These are phyloP conservation scores for Backusella liffmaniae DNA, from an alignment of 192 early-diverging fungal genomes.

Conservation along the genomic window DNA sequence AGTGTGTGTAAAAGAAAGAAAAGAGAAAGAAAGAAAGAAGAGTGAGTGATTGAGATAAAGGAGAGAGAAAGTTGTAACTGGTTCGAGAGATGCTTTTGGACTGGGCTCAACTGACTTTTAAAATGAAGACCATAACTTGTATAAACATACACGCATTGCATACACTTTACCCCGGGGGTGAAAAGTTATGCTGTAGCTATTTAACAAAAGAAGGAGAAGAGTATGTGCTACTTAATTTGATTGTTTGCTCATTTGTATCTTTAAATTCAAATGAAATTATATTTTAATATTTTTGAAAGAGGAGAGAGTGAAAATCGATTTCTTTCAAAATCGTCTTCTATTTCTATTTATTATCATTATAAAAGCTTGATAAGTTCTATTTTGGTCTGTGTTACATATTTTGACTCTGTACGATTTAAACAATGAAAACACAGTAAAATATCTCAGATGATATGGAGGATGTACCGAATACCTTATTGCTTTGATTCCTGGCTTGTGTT, in stretches of 20 bases:
- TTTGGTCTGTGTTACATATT: constrained; percentile 8
- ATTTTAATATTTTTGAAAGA: not conserved
- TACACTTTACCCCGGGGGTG: not conserved
- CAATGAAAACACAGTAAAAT: constrained; percentile 6
- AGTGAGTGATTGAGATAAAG: constrained; percentile 3
- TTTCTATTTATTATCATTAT: constrained; percentile 6
- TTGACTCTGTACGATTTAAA: constrained; percentile 4
- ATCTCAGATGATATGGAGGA: constrained; percentile 1
- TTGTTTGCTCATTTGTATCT: not conserved
- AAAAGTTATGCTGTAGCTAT: not conserved
- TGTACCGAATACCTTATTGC: not conserved
- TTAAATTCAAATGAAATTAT: not conserved
- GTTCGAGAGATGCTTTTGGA: constrained; percentile 18
- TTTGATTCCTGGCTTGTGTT: not conserved
- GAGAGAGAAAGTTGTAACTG: not conserved
- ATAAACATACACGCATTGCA: constrained; percentile 20
- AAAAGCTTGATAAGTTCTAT: not conserved
- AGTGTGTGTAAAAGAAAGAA: constrained; percentile 6
- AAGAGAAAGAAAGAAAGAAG: not conserved
- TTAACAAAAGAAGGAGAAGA: not conserved
- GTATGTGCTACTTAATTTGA: constrained; percentile 3
- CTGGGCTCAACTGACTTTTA: constrained; percentile 26
- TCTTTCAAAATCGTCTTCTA: not conserved
- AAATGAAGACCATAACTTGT: not conserved
- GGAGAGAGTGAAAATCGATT: not conserved